Evolutionary conservation across 2,329 filamentous ascomycete genomes (phyloP).

Genomic region (Colletotrichum melonis): DNA sequence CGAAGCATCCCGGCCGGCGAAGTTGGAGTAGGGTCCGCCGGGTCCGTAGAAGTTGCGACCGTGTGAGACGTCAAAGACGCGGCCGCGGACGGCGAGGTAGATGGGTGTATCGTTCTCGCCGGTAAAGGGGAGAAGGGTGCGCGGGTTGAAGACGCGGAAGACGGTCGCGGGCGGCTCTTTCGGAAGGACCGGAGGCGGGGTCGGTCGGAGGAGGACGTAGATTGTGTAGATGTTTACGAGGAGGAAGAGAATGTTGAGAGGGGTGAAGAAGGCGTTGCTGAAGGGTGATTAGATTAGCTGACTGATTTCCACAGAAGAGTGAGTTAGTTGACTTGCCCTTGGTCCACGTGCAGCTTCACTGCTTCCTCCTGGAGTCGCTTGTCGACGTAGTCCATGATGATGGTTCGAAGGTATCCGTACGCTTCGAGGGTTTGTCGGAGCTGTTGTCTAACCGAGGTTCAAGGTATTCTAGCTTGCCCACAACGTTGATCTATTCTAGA

Average conservation of each 20-base stretch:
- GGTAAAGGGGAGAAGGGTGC: constrained; percentile 86
- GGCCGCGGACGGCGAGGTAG: constrained; percentile 90
- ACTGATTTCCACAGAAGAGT: background rate
- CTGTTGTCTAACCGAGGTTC: background rate
- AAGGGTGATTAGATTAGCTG: background rate
- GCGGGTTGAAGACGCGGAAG: constrained; percentile 79
- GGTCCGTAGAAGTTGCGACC: constrained; percentile 97
- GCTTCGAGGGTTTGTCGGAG: background rate
- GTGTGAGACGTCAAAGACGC: constrained; percentile 88
- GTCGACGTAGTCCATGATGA: constrained; percentile 67
- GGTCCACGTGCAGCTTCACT: constrained; percentile 50
- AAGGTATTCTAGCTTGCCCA: background rate
- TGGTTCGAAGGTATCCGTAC: background rate
- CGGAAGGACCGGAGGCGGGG: constrained; percentile 58
- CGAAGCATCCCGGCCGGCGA: constrained; percentile 91
- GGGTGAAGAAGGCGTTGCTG: constrained; percentile 64
- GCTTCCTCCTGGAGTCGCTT: constrained; percentile 66
- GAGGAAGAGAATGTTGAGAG: constrained; percentile 72
- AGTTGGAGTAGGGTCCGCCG: constrained; percentile 94
- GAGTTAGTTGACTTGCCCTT: constrained; percentile 42
- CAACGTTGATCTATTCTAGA: too few species aligned
- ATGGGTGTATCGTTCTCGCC: constrained; percentile 80
- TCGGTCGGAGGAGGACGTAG: constrained; percentile 66
- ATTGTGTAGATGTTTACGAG: constrained; percentile 67
- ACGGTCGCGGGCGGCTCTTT: constrained; percentile 68